Percentiles rank a stretch among this genome's conserved stretches.
These are phyloP conservation scores for Puccinia polysora DNA, from an alignment of 1,284 basidiomycete genomes.

Conservation along the genomic window DNA sequence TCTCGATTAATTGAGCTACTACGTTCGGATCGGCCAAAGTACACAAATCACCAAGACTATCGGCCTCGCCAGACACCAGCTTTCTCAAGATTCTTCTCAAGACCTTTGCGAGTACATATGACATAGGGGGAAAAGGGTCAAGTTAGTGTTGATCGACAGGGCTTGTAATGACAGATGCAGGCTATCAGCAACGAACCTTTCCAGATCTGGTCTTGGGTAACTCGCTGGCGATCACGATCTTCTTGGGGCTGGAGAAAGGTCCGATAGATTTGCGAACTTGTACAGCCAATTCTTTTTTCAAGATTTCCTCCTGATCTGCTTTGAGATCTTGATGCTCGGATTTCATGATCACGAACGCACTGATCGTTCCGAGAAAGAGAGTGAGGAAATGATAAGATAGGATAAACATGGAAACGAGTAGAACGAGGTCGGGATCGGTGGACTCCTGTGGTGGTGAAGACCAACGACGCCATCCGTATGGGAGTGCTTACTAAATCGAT, in stretches of 20 bases:
- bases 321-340: constrained; percentile 57
- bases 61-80: no score
- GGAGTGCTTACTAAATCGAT: constrained; percentile 30
- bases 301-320: constrained; percentile 61
- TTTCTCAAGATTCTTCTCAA: no score
- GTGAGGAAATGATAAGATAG: constrained; percentile 31
- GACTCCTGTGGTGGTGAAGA: constrained; percentile 16
- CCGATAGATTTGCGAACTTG: constrained; percentile 95
- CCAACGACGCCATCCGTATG: not conserved
- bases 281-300: constrained; percentile 81
- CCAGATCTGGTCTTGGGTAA: constrained; percentile 96
- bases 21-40: no score
- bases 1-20: no score
- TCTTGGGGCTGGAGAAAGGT: constrained; percentile 91
- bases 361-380: constrained; percentile 45
- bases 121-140: no score
- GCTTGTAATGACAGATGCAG: no score
- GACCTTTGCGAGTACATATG: no score
- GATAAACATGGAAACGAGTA: constrained; percentile 49
- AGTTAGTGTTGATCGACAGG: no score
- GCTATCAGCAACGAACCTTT: constrained; percentile 70
- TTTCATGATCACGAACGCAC: constrained; percentile 59
- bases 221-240: constrained; percentile 76
- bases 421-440: constrained; percentile 9
- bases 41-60: no score